Evolutionary conservation across 2,329 filamentous ascomycete species (phyloP).

Genomic region (Pseudogymnoascus pannorum): DNA sequence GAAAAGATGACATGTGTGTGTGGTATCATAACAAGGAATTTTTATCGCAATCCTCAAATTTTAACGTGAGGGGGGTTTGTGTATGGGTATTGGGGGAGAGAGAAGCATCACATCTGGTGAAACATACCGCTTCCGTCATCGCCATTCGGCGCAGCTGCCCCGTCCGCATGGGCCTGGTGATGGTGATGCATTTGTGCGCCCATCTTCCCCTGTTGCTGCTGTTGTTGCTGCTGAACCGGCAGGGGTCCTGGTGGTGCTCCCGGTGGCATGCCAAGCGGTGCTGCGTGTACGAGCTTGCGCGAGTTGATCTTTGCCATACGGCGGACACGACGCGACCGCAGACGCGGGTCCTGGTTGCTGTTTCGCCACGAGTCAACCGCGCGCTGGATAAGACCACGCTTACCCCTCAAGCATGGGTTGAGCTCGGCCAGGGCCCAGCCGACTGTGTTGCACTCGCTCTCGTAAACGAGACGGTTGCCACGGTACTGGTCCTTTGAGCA

Average conservation of each 20-base stretch:
- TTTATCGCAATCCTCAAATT: constrained; percentile 46
- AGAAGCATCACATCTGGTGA: constrained; percentile 67
- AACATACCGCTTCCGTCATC: constrained; percentile 97
- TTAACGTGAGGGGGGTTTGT: constrained; percentile 13
- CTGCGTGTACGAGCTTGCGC: constrained; percentile 62
- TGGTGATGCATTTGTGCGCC: constrained; percentile 64
- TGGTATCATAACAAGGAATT: constrained; percentile 51
- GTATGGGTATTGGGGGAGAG: too few relatives aligned
- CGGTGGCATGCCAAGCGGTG: constrained; percentile 33
- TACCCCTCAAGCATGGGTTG: constrained; percentile 83
- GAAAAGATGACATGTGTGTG: not conserved
- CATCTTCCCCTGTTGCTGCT: constrained; percentile 49
- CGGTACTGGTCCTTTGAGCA: constrained; percentile 94
- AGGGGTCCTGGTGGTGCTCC: not conserved
- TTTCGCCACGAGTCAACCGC: constrained; percentile 98
- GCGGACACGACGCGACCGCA: constrained; percentile 85
- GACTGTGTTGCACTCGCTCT: constrained; percentile 98
- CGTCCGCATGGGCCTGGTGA: constrained; percentile 65
- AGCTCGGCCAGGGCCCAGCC: constrained; percentile 96
- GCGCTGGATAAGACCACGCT: constrained; percentile 90
- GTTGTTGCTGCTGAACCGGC: not conserved
- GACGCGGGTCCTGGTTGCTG: constrained; percentile 90
- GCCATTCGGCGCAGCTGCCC: constrained; percentile 36
- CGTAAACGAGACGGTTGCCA: constrained; percentile 90
- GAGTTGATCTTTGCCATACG: constrained; percentile 95